Base-by-base conservation (phyloP, 1,284 basidiomycete genomes). In the Fistulina hepatica region DNA sequence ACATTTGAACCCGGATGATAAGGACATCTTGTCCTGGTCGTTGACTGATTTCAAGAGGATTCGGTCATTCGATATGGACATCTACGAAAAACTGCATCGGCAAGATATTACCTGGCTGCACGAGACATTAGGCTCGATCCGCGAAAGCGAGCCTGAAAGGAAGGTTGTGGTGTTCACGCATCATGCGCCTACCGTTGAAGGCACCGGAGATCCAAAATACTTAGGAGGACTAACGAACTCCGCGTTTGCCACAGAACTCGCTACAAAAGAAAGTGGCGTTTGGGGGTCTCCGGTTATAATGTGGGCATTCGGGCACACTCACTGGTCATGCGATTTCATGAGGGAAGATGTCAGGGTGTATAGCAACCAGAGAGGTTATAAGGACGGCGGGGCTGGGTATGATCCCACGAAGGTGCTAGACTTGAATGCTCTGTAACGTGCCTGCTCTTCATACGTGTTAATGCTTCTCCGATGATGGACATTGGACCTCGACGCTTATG, bases 291-390 rank as follows among this genome's bases (percentile, higher is more conserved):
- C 41, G 11, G 43, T 64, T 11, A 45, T 36, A 30, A 13, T 60
- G 13, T 66, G 63, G 61, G 56, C 55, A 20, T 64, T 59, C 42
- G 63, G 63, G 6, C 61, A 64, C 39, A 64, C 63, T 6, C 60
- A 63, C 34, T 60, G 55, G 54, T 50, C 47, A 21, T 64, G 60
- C 41, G 61, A 64, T 44, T 59, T 63, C 11, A n/a, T n/a, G n/a
- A n/a, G n/a, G n/a, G n/a, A n/a, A n/a, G n/a, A n/a, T n/a, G n/a
- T n/a, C n/a, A n/a, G n/a, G n/a, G n/a, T n/a, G n/a, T n/a, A n/a
- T n/a, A n/a, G n/a, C n/a, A n/a, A n/a, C n/a, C n/a, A n/a, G n/a
- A n/a, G n/a, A n/a, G n/a, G n/a, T n/a, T n/a, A n/a, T n/a, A n/a
- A n/a, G n/a, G n/a, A n/a, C n/a, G n/a, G n/a, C n/a, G n/a, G n/a